A percentile compares a stretch with the other conserved stretches of the same genome.
phyloP scores from a whole-genome alignment of 2,329 filamentous ascomycete species.

The Podosphaera xanthii region DNA sequence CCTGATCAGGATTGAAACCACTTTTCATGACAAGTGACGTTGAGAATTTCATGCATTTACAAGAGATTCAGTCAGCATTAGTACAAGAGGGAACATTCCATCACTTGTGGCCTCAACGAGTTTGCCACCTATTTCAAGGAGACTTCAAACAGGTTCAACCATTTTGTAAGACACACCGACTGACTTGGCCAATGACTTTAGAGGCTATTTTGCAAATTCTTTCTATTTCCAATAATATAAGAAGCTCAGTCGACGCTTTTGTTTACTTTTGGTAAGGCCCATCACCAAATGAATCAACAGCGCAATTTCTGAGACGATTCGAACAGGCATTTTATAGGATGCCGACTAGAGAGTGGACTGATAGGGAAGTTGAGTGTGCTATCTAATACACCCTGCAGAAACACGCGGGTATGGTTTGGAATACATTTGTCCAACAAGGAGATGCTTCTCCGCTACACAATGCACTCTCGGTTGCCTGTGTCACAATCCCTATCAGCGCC shows the following conservation, averaged over 20 bases:
- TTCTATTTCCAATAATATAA: not conserved
- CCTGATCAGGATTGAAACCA: not conserved
- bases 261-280: not conserved
- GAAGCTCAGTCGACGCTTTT: not conserved
- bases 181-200: not conserved
- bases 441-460: not conserved
- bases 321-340: not conserved
- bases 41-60: no score
- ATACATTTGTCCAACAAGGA: not conserved
- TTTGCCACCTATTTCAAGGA: no score
- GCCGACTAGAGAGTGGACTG: not conserved
- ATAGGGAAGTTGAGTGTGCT: not conserved
- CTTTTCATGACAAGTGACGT: not conserved
- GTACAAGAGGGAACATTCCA: no score
- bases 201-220: not conserved
- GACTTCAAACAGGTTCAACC: no score
- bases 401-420: not conserved
- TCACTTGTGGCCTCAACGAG: no score
- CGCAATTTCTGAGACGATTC: not conserved
- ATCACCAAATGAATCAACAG: not conserved
- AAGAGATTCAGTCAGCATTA: no score
- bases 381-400: not conserved
- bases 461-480: not conserved
- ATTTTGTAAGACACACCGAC: not conserved
- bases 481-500: no score